Evolutionary conservation across 2,329 filamentous ascomycete genomes (phyloP).

Genomic region (Neophaeococcomyces mojaviensis): DNA sequence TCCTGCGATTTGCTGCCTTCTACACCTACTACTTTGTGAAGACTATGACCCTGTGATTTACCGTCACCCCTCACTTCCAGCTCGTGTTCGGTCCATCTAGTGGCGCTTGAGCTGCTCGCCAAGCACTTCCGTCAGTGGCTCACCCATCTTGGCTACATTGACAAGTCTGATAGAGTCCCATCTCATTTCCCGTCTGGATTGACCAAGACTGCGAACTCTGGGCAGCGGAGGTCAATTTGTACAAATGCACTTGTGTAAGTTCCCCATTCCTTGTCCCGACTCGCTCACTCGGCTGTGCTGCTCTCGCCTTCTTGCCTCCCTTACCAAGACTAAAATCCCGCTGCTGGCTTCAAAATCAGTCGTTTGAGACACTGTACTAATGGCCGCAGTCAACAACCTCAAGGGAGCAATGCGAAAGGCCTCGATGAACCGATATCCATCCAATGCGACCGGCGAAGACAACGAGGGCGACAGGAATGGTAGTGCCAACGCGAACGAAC

Average conservation of each 20-base stretch:
- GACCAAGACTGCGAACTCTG: not conserved
- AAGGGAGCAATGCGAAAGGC: conserved; percentile 9
- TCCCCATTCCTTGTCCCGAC: not conserved
- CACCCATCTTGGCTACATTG: conserved; percentile 1
- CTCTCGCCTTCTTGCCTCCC: not conserved
- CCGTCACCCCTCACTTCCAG: no score
- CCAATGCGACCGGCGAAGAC: conserved; percentile 20
- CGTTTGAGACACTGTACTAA: not conserved
- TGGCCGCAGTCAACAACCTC: conserved; percentile 3
- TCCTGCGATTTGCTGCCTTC: no score
- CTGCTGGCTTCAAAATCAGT: not conserved
- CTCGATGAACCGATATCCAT: conserved; percentile 13
- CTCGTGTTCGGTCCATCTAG: no score
- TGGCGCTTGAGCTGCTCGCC: no score
- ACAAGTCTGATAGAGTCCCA: not conserved
- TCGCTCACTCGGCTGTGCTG: not conserved
- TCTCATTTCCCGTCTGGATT: conserved; percentile 2
- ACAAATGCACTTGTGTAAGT: conserved; percentile 8
- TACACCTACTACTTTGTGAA: no score
- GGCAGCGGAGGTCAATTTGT: not conserved
- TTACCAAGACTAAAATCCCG: not conserved
- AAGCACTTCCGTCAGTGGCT: no score
- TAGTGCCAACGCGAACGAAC: conserved; percentile 28
- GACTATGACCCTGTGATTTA: no score
- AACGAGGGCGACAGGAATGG: conserved; percentile 23